A percentile compares a stretch with the other conserved stretches of the same genome.
Conservation (phyloP, 2,329 filamentous ascomycete genomes). For the Chaetomium strumarium region DNA sequence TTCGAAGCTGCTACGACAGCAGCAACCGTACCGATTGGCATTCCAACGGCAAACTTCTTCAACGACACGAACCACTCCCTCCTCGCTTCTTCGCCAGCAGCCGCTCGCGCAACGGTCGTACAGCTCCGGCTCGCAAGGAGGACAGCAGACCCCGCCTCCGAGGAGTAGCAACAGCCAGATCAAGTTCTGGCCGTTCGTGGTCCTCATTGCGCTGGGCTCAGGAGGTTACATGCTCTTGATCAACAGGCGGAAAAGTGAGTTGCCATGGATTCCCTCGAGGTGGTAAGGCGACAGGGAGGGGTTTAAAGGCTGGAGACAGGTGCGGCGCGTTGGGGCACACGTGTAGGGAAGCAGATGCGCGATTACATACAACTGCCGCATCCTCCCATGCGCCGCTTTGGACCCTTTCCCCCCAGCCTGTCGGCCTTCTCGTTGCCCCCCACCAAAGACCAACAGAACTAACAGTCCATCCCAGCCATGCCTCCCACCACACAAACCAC, state of each 20-base stretch:
- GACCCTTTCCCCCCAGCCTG: not conserved
- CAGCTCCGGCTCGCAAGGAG: constrained; percentile 20
- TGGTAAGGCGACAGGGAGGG: not conserved
- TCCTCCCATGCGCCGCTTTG: too few species aligned
- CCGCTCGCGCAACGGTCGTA: constrained; percentile 21
- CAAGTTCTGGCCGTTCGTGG: constrained; percentile 55
- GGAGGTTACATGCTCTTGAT: constrained; percentile 46
- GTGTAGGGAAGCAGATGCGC: too few species aligned
- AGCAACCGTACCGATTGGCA: constrained; percentile 8
- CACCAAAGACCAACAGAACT: constrained; percentile 3
- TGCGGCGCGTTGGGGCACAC: not conserved
- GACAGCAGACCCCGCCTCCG: constrained; percentile 15
- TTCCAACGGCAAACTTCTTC: constrained; percentile 12
- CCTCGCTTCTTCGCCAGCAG: constrained; percentile 9
- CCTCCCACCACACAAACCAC: constrained; percentile 38
- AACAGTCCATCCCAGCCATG: constrained; percentile 18
- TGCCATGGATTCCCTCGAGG: not conserved
- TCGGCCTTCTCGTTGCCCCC: not conserved
- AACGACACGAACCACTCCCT: constrained; percentile 1
- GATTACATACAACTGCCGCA: not conserved
- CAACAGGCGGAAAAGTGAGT: constrained; percentile 44
- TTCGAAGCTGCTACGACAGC: constrained; percentile 9
- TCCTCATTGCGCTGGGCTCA: constrained; percentile 42
- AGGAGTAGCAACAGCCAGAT: constrained; percentile 26
- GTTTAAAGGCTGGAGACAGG: not conserved